Evolutionary conservation across 768 basidiomycete species (phyloP), one percentile per base, ranked within the genome.

Genomic region (Xanthoconium purpureum): DNA sequence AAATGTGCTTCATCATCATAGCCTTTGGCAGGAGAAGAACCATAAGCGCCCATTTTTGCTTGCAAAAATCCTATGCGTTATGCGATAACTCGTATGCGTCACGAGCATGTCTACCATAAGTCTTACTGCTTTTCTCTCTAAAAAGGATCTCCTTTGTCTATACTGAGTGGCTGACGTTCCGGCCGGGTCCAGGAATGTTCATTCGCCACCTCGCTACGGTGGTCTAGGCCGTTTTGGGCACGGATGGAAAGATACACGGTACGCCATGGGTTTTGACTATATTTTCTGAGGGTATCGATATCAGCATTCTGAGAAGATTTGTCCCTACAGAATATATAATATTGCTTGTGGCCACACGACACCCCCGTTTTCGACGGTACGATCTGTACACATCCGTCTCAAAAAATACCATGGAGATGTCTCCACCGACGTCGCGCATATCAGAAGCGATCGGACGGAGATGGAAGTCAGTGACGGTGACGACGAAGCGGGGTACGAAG

Each of bases 191-290:
- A 24, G 24, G 24, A 24, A 24, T 57, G 45, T 47, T 84, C 68
- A 75, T 88, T 50, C 83, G 85, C 63, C 78, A 87, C 18, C 73
- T 87, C 8, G 81, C 85, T 37, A 83, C 83, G 15, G 87, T 85
- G 57, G 79, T 94, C n/a, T 4, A 28, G 43, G 10, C 11, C 7
- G 43, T 45, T 24, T 12, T 12, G 12, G 33, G 33, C 33, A 35
- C 9, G 33, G 33, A 35, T 17, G 43, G 29, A 24, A 24, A 10
- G 6, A 12, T 45, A 4, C 5, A 30, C 15, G 29, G 43, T 45
- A 24, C 43, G 28, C 43, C 24, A 30, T 12, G 43, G 43, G 6
- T 29, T 45, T 29, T 45, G 11, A 3, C 5, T 44, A 28, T 24
- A 4, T 44, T 18, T 39, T 18, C 20, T 24, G 18, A 24, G 24